These are phyloP conservation scores for Pythium sukuiense DNA, from an alignment of 352 stramenopile genomes.

Conservation along the genomic window DNA sequence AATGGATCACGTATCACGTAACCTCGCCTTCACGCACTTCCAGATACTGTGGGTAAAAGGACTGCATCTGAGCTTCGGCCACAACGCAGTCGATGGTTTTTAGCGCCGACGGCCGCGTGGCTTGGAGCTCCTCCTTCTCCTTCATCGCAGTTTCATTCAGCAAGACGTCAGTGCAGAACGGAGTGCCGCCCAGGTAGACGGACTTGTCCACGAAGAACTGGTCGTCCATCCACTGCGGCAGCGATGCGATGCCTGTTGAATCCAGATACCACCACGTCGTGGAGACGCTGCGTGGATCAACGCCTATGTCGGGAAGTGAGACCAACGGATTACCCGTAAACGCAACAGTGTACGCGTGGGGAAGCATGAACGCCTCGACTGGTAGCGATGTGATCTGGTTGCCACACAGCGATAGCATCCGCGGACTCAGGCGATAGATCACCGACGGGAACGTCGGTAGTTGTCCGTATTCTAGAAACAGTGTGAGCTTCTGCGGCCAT, in stretches of 20 bases:
- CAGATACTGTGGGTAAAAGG: constrained; percentile 6
- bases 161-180: constrained; percentile 14
- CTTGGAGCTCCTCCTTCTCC: background rate
- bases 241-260: constrained; percentile 2
- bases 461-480: constrained; percentile 12
- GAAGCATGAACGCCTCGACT: constrained; percentile 1
- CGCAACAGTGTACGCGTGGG: constrained; percentile 6
- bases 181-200: constrained; percentile 12
- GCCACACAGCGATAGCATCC: constrained; percentile 13
- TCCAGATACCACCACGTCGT: constrained; percentile 12
- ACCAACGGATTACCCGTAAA: constrained; percentile 11
- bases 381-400: constrained; percentile 11
- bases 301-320: constrained; percentile 4
- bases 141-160: constrained; percentile 4
- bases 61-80: background rate
- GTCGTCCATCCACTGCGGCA: constrained; percentile 22
- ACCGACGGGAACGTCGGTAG: constrained; percentile 8
- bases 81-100: constrained; percentile 3
- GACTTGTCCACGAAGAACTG: constrained; percentile 1
- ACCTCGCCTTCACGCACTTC: background rate
- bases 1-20: background rate
- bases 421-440: background rate
- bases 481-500: constrained; percentile 10
- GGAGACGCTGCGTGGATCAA: background rate
- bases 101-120: background rate